phyloP scores from a whole-genome alignment of 176 grass and related monocot genomes.

The Bonia amplexicaulis region DNA sequence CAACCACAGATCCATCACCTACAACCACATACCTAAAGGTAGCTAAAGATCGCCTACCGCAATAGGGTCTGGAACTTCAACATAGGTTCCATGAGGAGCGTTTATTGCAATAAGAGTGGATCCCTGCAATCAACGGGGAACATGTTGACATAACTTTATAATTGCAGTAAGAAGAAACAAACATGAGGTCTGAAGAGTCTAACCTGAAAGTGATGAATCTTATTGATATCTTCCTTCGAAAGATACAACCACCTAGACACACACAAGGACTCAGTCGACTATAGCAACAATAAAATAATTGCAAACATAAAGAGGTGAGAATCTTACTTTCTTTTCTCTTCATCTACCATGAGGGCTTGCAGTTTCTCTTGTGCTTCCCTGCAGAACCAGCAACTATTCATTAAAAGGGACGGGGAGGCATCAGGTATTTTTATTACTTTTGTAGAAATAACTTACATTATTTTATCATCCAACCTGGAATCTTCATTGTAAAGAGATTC shows the following conservation, averaged over 20 bases:
- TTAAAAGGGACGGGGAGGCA: background rate
- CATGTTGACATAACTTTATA: conserved; percentile 15
- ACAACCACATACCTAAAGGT: background rate
- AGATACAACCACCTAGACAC: conserved; percentile 60
- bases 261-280: conserved; percentile 11
- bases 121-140: conserved; percentile 48
- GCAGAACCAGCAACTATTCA: conserved; percentile 36
- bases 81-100: conserved; percentile 78
- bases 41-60: conserved; percentile 39
- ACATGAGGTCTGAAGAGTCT: background rate
- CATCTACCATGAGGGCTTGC: conserved; percentile 45
- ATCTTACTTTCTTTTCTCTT: conserved; percentile 63
- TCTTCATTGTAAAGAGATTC: conserved; percentile 57
- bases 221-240: conserved; percentile 68
- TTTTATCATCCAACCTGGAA: conserved; percentile 62
- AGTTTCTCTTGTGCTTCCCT: conserved; percentile 75
- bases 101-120: conserved; percentile 71
- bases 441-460: conserved; percentile 50
- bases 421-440: background rate
- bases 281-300: conserved; percentile 1
- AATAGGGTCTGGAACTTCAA: conserved; percentile 89
- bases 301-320: background rate
- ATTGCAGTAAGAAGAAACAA: conserved; percentile 21
- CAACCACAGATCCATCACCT: conserved; percentile 11
- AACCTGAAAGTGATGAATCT: conserved; percentile 68